Base-by-base conservation (phyloP, 192 early-diverging fungal species). In the Coemansia sp. region DNA sequence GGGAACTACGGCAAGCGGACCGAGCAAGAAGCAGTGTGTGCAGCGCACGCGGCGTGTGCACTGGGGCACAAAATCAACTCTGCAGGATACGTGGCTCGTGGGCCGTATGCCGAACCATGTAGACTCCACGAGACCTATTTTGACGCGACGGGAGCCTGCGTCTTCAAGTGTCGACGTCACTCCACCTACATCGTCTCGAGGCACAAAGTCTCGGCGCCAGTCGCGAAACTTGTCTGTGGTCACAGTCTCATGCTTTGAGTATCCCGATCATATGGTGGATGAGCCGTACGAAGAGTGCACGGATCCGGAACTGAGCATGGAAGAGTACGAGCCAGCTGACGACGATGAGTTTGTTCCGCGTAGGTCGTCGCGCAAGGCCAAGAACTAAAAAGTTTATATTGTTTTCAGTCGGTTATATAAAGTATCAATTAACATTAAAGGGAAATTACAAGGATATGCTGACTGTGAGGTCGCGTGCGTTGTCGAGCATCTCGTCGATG, bases 11-110 rank as follows among this genome's bases (percentile, higher is more conserved):
- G 68, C 66, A 2, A 39, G 41, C 14, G 67, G 68, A 54, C 75
- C 69, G 51, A 78, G 59, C 35, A 76, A 76, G 62, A 71, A 77
- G 51, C 62, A 65, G 53, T 65, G 69, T 29, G 7, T 59, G 3
- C 27, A 62, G 14, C 50, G 32, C 32, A 9, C 61, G 11, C 54
- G 54, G 13, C 59, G 54, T 13, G 63, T 78, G 11, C 75, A 62
- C 14, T 78, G 75, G 75, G 75, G 75, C 0, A 59, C 61, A 1
- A 37, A 71, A 6, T 73, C 70, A 0, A 57, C 62, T 0, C 54
- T 78, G 27, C 59, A 53, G 23, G 48, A 66, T 8, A 58, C 62
- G 4, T 64, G 66, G 53, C 54, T 76, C 5, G 5, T 63, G 12
- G 62, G 62, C 48, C 57, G 45, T 35, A 22, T n/a, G 26, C 32